Evolutionary conservation across 352 stramenopile species (phyloP), one percentile per base, ranked within the genome.

Genomic region (Globisporangium polare): DNA sequence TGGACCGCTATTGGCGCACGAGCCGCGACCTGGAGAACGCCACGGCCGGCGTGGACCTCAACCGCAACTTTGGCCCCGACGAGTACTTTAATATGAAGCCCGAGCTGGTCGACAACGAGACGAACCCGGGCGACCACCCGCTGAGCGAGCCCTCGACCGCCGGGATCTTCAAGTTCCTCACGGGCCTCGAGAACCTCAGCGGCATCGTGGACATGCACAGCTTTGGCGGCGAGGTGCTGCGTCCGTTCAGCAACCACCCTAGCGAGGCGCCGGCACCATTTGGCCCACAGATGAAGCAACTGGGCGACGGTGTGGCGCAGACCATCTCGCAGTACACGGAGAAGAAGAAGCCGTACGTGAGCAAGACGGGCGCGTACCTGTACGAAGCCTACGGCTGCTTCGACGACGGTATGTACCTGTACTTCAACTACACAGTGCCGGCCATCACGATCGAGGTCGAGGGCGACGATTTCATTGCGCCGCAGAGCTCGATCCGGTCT

Each of bases 371-470:
- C 10, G 74, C 67, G 3, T 69, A 70, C 3, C 64, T 92, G 2
- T 92, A 92, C 67, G 69, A 78, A 47, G 78, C 80, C 20, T 92
- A 83, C 53, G 83, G 83, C 12, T 90, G 80, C 61, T 80, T 90
- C 50, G 77, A 88, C 59, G 83, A 92, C 46, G 72, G 62, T 0
- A 74, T 91, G 54, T 88, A 75, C 62, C 64, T 80, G 6, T 62
- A 69, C 31, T 84, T 73, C 51, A 90, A 90, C 58, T 78, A 77
- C 29, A 88, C 74, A 9, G 77, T 89, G 10, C 78, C 83, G 10
- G 67, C 78, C 17, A 54, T 92, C 41, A 92, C 80, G 3, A 80
- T 90, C 52, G 83, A 92, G 63, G 76, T 90, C 17, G 75, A 88
- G 35, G 83, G 83, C 3, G 59, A 68, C 3, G 79, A 90, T 58